A percentile compares a stretch with the other conserved stretches of the same genome.
Evolutionary conservation across 1,284 basidiomycete species (phyloP).

Genomic region (Ceratobasidium sp.): DNA sequence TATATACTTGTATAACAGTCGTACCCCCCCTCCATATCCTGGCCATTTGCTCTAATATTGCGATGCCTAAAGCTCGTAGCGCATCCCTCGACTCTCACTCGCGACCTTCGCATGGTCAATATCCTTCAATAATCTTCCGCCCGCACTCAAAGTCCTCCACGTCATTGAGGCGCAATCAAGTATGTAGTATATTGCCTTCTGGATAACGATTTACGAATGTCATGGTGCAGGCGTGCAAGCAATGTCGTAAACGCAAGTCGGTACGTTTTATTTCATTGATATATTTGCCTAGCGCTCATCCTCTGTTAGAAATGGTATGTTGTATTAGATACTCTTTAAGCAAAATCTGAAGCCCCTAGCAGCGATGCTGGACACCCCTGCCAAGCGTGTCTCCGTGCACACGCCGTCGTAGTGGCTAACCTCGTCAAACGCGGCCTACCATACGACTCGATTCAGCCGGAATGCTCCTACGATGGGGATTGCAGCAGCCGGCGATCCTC

Average conservation of each 20-base stretch:
- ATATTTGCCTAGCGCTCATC: neutral
- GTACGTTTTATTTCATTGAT: neutral
- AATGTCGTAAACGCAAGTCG: conserved; percentile 36
- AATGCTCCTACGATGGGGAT: conserved; percentile 23
- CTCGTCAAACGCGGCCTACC: conserved; percentile 30
- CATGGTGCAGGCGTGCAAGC: conserved; percentile 14
- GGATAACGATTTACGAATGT: neutral
- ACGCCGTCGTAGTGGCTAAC: conserved; percentile 19
- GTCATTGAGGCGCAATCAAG: conserved; percentile 21
- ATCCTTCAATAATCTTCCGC: neutral
- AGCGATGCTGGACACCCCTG: conserved; percentile 29
- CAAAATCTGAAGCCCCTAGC: neutral
- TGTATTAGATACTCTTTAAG: neutral
- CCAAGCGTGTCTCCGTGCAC: conserved; percentile 20
- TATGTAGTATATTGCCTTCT: neutral
- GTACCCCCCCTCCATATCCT: neutral
- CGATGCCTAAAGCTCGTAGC: conserved; percentile 25
- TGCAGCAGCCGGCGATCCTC: neutral
- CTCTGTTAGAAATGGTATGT: conserved; percentile 30
- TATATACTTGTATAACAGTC: neutral
- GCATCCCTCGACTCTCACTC: neutral
- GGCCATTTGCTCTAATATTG: neutral
- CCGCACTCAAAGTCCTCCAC: neutral
- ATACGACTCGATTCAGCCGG: conserved; percentile 20
- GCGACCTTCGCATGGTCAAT: neutral